Base-by-base conservation (phyloP, 306 rosid species). In the Quercus glauca region DNA sequence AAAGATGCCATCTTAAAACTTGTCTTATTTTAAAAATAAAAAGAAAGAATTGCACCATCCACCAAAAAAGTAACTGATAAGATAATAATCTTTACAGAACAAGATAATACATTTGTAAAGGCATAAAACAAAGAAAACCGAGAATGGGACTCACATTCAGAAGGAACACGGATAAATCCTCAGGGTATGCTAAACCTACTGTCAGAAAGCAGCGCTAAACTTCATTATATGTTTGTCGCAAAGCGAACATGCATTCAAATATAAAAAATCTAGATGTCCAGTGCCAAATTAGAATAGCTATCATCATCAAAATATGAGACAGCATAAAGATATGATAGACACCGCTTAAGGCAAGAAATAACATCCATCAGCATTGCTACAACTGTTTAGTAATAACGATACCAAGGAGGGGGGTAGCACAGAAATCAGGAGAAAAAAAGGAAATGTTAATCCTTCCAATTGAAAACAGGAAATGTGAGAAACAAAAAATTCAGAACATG, bases 131-230 rank as follows among this genome's bases (percentile, higher is more conserved):
- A 49, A 55, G 13, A 59, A 79, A 76, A 72, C 33, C 82, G 37
- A 29, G 43, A 52, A 65, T 14, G 71, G 41, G 70, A 91, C 97
- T 88, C 89, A 94, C 98, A 86, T 86, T 91, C 72, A 89, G 78
- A 76, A 94, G 98, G 84, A 91, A 91, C 82, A 84, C 56, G 84
- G 91, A 94, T 85, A 89, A 23, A 23, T 23, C 25, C 25, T 23
- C 25, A 23, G 25, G 25, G 25, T 23, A 23, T 23, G 25, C 25
- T 23, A 23, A 78, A 71, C 98, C 98, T 73, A 91, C 94, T 35
- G 97, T 88, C 81, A 94, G 93, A 89, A 92, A 94, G 91, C 98
- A 94, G 76, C 80, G 97, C 80, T 94, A 97, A 79, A 94, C 91
- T 85, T 94, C 97, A 85, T 92, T 92, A 83, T 92, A 94, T 72